Percentiles rank a stretch among this genome's conserved stretches.
Conservation (phyloP, 257 asterid species). For the Jaltomata sinuosa region DNA sequence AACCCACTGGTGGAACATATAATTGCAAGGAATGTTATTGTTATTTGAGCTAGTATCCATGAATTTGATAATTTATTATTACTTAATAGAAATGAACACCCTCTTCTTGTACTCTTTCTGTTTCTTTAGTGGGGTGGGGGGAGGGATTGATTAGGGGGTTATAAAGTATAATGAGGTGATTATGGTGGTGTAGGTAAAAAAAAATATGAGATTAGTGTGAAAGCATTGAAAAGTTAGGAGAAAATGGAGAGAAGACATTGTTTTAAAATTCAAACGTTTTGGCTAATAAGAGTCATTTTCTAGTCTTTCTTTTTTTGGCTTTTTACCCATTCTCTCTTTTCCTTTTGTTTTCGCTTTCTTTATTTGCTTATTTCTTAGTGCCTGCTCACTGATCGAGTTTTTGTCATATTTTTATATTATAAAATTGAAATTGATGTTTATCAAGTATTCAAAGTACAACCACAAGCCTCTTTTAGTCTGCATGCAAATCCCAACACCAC, state of each 20-base stretch:
- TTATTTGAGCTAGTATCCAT: background rate
- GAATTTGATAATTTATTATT: background rate
- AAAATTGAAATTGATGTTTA: background rate
- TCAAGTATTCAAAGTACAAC: background rate
- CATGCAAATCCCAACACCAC: background rate
- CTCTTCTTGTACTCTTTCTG: background rate
- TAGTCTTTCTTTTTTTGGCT: background rate
- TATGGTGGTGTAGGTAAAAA: background rate
- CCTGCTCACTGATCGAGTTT: background rate
- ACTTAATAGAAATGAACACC: background rate
- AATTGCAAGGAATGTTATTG: background rate
- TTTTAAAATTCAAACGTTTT: background rate
- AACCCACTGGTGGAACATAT: background rate
- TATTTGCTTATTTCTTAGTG: background rate
- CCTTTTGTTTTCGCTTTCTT: background rate
- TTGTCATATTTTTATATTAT: background rate
- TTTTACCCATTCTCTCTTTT: background rate
- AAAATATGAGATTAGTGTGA: conserved; percentile 1
- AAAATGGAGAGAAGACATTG: background rate
- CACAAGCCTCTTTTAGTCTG: background rate
- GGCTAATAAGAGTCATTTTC: background rate
- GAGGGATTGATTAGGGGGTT: background rate
- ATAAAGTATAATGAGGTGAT: background rate
- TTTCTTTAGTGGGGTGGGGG: background rate
- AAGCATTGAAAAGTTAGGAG: background rate